Evolutionary conservation across 2,329 filamentous ascomycete genomes (phyloP).

Genomic region (Grosmannia clavigera): DNA sequence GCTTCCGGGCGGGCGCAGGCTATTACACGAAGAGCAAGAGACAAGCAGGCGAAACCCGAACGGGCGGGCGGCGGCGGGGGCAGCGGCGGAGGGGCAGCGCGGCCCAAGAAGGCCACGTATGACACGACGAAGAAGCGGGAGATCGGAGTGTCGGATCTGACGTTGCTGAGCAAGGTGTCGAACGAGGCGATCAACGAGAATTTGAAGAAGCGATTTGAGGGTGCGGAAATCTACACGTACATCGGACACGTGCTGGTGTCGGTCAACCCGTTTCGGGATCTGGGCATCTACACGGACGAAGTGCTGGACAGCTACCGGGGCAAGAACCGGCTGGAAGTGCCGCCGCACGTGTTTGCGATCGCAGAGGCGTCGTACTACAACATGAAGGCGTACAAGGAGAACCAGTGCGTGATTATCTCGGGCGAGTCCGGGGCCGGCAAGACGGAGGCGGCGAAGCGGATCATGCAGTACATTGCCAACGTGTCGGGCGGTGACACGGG

Average conservation of each 20-base stretch:
- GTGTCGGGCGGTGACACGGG: slow-evolving; percentile 68
- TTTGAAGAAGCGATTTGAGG: slow-evolving; percentile 94
- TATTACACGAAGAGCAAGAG: slow-evolving; percentile 37
- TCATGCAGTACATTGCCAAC: slow-evolving; percentile 99
- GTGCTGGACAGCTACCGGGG: slow-evolving; percentile 90
- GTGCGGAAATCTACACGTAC: slow-evolving; percentile 97
- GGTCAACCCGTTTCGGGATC: slow-evolving; percentile 93
- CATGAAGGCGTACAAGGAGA: slow-evolving; percentile 99
- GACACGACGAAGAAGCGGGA: slow-evolving; percentile 98
- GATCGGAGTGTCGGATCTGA: slow-evolving; percentile 95
- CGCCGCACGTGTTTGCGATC: slow-evolving; percentile 94
- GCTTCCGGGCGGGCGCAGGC: slow-evolving; percentile 19
- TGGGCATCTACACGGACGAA: slow-evolving; percentile 94
- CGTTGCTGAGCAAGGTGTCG: slow-evolving; percentile 93
- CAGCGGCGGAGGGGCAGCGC: slow-evolving; percentile 30
- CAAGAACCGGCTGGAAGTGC: slow-evolving; percentile 91
- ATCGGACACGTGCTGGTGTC: slow-evolving; percentile 99
- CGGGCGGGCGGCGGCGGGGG: slow-evolving; percentile 25
- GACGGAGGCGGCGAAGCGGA: slow-evolving; percentile 93
- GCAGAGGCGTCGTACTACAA: slow-evolving; percentile 97
- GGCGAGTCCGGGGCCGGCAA: slow-evolving; percentile 97
- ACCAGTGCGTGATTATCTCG: slow-evolving; percentile 98
- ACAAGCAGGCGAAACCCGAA: slow-evolving; percentile 31
- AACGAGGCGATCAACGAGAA: slow-evolving; percentile 99
- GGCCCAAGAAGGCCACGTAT: slow-evolving; percentile 91